Base-by-base conservation (phyloP, 805 yeast species). In the Yarrowia sp. region DNA sequence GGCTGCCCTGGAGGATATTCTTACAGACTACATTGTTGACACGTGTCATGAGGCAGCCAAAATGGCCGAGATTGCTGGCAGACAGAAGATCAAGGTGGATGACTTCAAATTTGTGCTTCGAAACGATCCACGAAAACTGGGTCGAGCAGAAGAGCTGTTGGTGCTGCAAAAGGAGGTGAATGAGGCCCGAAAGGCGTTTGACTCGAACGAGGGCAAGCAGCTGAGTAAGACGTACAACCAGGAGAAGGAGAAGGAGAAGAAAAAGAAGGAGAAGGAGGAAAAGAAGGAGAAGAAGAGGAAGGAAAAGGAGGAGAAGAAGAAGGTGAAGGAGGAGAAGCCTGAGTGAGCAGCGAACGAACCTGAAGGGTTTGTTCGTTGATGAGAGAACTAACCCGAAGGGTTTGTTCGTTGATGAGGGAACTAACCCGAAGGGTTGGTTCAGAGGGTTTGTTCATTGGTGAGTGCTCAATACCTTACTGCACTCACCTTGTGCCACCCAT, bases 51-150 rank as follows among this genome's bases (percentile, higher is more conserved):
- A 84, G 72, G 86, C 89, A 15, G 74, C 82, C 71, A 74, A 82
- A 32, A 80, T 82, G 71, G 82, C 91, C 43, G 78, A 82, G 49
- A 82, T 85, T 3, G 83, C 87, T 0, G 79, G 80, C 12, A 79
- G 92, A 46, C 85, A 82, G 70, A 89, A 89, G 77, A 82, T 89
- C 72, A 87, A 86, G 72, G 86, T 89, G 16, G 92, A 89, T 52
- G 93, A 89, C 74, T 86, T 89, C 78, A 86, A 85, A 75, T 89
- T 88, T 77, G 90, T 89, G 0, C 76, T 90, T 65, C 78, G 92
- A 55, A 83, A 83, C 68, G 94, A 89, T 73, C 86, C 88, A 2
- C 79, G 84, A 14, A 89, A 89, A 74, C 81, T 88, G 14, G 91
- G 91, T 2, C 85, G 94, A 77, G 84, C 89, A 1, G 86, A 86